phyloP scores from a whole-genome alignment of 257 asterid species.

The Vinca minor region DNA sequence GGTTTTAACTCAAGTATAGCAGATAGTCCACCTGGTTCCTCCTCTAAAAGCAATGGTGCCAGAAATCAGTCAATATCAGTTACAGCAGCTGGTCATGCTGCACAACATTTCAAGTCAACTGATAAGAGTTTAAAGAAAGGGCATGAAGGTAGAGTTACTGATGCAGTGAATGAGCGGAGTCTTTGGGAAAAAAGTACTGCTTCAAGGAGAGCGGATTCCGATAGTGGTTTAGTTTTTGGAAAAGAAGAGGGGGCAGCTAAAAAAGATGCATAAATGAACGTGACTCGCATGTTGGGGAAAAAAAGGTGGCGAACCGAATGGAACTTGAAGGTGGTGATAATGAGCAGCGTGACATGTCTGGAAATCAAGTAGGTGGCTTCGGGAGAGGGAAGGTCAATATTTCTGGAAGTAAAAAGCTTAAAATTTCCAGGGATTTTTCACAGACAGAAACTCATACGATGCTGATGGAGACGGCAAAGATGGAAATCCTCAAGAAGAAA shows the following conservation, averaged over 20 bases:
- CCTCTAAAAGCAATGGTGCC: slow-evolving; percentile 14
- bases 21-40: slow-evolving; percentile 9
- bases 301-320: slow-evolving; percentile 12
- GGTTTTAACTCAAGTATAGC: slow-evolving; percentile 1
- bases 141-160: slow-evolving; percentile 15
- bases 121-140: slow-evolving; percentile 22
- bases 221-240: slow-evolving; percentile 12
- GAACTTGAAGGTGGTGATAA: slow-evolving; percentile 16
- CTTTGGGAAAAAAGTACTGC: slow-evolving; percentile 2
- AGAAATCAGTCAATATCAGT: slow-evolving; percentile 13
- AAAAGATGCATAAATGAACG: slow-evolving; percentile 31
- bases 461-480: slow-evolving; percentile 40
- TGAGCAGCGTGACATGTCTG: slow-evolving; percentile 15
- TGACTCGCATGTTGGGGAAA: slow-evolving; percentile 8
- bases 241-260: slow-evolving; percentile 25
- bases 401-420: slow-evolving; percentile 12
- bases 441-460: slow-evolving; percentile 20
- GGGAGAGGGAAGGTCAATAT: slow-evolving; percentile 11
- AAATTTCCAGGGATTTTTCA: slow-evolving; percentile 25
- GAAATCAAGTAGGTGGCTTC: slow-evolving; percentile 14
- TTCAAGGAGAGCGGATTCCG: slow-evolving; percentile 16
- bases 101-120: slow-evolving; percentile 14
- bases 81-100: slow-evolving; percentile 13
- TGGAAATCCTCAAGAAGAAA: slow-evolving; percentile 32
- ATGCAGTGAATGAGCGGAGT: slow-evolving; percentile 4